Evolutionary conservation across 2,329 filamentous ascomycete species (phyloP).

Genomic region (Cladosporium sp.): DNA sequence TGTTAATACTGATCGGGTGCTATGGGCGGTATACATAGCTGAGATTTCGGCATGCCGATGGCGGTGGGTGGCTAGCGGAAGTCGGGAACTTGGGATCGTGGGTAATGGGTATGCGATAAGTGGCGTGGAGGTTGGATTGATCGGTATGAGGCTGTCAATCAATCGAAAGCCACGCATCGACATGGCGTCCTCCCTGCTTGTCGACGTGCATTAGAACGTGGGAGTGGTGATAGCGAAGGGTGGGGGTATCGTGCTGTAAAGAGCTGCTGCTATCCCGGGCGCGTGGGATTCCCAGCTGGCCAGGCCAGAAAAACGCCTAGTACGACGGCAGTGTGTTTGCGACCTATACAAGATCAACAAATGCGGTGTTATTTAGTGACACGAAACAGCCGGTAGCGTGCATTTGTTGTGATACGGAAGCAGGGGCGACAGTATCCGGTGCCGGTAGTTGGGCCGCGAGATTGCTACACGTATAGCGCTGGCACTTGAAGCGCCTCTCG

Average conservation of each 20-base stretch:
- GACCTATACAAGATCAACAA: neutral
- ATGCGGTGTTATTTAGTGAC: neutral
- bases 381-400: neutral
- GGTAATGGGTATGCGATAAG: neutral
- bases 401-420: constrained; percentile 4
- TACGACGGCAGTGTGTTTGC: neutral
- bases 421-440: neutral
- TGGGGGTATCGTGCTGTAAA: neutral
- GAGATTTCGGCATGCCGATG: neutral
- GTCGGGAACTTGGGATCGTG: neutral
- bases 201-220: constrained; percentile 7
- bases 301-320: neutral
- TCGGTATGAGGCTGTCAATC: neutral
- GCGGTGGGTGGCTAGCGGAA: neutral
- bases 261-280: neutral
- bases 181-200: neutral
- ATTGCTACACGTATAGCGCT: constrained; percentile 1
- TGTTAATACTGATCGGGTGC: neutral
- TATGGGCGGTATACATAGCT: neutral
- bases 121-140: neutral
- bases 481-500: neutral
- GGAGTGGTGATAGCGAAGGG: neutral
- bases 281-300: constrained; percentile 7
- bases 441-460: constrained; percentile 3
- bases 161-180: constrained; percentile 1